Evolutionary conservation across 495 filamentous ascomycete genomes (phyloP).

Genomic region (Hypoxylon intermedium): DNA sequence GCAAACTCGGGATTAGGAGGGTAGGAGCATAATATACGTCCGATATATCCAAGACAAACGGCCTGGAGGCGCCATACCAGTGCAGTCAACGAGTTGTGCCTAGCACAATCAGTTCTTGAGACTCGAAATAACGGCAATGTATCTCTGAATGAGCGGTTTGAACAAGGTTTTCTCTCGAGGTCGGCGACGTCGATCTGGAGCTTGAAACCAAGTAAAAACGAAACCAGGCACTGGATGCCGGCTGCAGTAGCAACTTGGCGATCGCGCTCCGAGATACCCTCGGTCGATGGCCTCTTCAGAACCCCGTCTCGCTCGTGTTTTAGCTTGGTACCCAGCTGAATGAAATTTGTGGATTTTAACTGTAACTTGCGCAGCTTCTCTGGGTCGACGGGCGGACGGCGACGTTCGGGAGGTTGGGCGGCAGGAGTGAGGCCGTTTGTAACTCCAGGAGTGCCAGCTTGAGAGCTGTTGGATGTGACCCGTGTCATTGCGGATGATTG

Average conservation of each 20-base stretch:
- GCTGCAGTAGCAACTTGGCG: slow-evolving; percentile 36
- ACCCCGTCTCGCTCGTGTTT: slow-evolving; percentile 56
- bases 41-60: slow-evolving; percentile 35
- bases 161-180: slow-evolving; percentile 32
- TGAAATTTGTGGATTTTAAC: slow-evolving; percentile 36
- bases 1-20: slow-evolving; percentile 28
- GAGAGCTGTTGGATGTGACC: slow-evolving; percentile 56
- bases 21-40: slow-evolving; percentile 36
- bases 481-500: slow-evolving; percentile 55
- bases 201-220: slow-evolving; percentile 39
- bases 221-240: slow-evolving; percentile 39
- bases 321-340: slow-evolving; percentile 46
- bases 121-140: slow-evolving; percentile 30
- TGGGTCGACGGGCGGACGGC: slow-evolving; percentile 30
- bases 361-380: slow-evolving; percentile 40
- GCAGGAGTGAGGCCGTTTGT: slow-evolving; percentile 49
- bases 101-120: slow-evolving; percentile 30
- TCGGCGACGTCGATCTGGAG: slow-evolving; percentile 40
- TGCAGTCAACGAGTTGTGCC: slow-evolving; percentile 29
- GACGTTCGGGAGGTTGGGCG: slow-evolving; percentile 43
- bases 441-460: slow-evolving; percentile 50
- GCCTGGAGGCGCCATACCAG: slow-evolving; percentile 40
- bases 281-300: slow-evolving; percentile 31
- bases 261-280: slow-evolving; percentile 30
- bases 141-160: slow-evolving; percentile 26